A percentile compares a stretch with the other conserved stretches of the same genome.
These are phyloP conservation scores for Bipolaris gigantea DNA, from an alignment of 2,329 filamentous ascomycete genomes.

Conservation along the genomic window DNA sequence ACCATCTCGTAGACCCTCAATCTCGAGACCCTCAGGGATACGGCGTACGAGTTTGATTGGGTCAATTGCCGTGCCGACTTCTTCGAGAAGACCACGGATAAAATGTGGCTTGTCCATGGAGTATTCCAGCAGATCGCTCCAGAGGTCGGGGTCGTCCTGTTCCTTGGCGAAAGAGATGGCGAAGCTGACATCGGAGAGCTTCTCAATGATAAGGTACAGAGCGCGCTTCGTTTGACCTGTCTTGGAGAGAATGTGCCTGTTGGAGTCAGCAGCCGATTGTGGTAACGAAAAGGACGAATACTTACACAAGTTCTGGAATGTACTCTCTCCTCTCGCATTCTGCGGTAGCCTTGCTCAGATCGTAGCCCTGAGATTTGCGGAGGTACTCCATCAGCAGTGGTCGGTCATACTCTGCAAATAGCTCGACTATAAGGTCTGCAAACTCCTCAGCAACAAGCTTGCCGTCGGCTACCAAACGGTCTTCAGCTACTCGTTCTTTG, in stretches of 20 bases:
- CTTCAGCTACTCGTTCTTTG: conserved; percentile 45
- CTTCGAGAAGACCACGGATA: conserved; percentile 86
- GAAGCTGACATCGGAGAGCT: conserved; percentile 86
- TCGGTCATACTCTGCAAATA: conserved; percentile 85
- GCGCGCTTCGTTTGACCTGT: conserved; percentile 93
- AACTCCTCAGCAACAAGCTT: conserved; percentile 78
- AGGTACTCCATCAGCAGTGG: conserved; percentile 83
- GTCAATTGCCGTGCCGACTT: conserved; percentile 91
- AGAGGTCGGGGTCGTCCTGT: conserved; percentile 87
- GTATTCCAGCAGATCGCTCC: conserved; percentile 92
- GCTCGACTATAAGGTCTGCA: conserved; percentile 79
- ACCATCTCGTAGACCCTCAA: conserved; percentile 85
- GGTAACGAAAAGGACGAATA: not conserved
- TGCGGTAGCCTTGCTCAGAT: conserved; percentile 75
- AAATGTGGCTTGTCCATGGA: conserved; percentile 97
- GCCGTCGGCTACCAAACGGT: conserved; percentile 58
- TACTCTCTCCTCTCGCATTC: conserved; percentile 81
- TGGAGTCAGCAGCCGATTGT: conserved; percentile 18
- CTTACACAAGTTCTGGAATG: conserved; percentile 81
- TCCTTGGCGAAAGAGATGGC: conserved; percentile 94
- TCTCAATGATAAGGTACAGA: conserved; percentile 88
- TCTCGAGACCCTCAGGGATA: conserved; percentile 91
- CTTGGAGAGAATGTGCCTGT: conserved; percentile 80
- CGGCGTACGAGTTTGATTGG: conserved; percentile 86
- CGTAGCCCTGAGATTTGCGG: conserved; percentile 80